Conservation (phyloP, 306 rosid species). For the Oxytropis ochrocephala region DNA sequence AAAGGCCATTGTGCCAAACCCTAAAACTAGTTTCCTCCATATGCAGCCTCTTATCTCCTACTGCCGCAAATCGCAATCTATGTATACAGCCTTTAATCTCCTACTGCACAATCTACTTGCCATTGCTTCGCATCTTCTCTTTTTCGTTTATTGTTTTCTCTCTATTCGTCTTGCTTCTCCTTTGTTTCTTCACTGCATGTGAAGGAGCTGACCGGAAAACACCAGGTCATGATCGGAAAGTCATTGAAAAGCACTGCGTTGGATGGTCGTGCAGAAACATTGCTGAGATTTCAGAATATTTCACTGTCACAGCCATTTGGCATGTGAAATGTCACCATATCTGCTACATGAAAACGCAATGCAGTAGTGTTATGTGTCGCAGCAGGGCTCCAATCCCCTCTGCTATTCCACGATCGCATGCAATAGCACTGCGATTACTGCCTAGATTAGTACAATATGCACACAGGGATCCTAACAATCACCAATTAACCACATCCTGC, state of each 20-base stretch:
- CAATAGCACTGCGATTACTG: background rate
- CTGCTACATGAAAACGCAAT: background rate
- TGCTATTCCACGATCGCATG: background rate
- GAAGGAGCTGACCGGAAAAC: background rate
- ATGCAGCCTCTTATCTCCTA: background rate
- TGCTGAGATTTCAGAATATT: background rate
- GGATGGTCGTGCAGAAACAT: background rate
- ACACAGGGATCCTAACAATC: background rate
- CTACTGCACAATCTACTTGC: background rate
- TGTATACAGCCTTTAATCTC: background rate
- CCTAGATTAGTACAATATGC: background rate
- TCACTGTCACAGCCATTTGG: background rate
- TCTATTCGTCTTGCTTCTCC: background rate
- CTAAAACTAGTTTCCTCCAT: background rate
- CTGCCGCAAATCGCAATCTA: too few species aligned
- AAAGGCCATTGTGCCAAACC: background rate
- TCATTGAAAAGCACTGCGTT: background rate
- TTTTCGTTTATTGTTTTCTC: background rate
- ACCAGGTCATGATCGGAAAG: background rate
- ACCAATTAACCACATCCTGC: conserved; percentile 4
- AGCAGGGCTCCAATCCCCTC: background rate
- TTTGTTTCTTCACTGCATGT: background rate
- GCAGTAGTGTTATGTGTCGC: background rate
- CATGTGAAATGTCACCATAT: background rate
- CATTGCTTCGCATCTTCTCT: background rate